These are phyloP conservation scores for Tulasnella calospora DNA, from an alignment of 768 basidiomycete species.

Conservation along the genomic window DNA sequence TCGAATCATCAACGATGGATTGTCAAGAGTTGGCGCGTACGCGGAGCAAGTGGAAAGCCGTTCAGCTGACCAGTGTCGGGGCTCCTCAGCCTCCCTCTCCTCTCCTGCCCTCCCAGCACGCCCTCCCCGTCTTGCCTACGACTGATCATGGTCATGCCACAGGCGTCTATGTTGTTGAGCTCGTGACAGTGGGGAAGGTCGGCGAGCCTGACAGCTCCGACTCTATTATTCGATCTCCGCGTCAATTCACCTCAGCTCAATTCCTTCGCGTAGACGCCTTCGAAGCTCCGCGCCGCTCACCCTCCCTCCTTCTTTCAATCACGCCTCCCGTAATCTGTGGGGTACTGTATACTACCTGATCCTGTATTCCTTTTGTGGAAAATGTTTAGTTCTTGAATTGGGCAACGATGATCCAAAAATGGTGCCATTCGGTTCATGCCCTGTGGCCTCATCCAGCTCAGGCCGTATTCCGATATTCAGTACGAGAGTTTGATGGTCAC, in stretches of 20 bases:
- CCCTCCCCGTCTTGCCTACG: neutral
- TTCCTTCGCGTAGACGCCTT: neutral
- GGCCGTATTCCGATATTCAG: neutral
- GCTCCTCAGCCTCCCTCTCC: neutral
- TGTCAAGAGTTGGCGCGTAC: neutral
- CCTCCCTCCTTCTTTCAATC: neutral
- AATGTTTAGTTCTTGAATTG: neutral
- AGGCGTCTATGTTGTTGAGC: neutral
- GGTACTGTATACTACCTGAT: neutral
- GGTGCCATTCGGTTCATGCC: neutral
- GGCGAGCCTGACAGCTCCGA: neutral
- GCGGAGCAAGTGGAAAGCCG: neutral
- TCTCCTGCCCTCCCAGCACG: neutral
- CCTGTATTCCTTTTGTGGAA: neutral
- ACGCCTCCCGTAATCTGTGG: neutral
- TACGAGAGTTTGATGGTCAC: neutral
- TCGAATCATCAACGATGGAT: neutral
- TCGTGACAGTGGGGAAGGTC: neutral
- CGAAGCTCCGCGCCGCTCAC: neutral
- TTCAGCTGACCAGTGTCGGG: neutral
- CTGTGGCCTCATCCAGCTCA: neutral
- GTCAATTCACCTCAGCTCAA: conserved; percentile 3
- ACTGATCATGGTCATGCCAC: neutral
- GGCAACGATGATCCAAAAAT: neutral
- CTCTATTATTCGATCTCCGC: neutral